phyloP scores from a whole-genome alignment of 345 rosid species.

The Combretum micranthum region DNA sequence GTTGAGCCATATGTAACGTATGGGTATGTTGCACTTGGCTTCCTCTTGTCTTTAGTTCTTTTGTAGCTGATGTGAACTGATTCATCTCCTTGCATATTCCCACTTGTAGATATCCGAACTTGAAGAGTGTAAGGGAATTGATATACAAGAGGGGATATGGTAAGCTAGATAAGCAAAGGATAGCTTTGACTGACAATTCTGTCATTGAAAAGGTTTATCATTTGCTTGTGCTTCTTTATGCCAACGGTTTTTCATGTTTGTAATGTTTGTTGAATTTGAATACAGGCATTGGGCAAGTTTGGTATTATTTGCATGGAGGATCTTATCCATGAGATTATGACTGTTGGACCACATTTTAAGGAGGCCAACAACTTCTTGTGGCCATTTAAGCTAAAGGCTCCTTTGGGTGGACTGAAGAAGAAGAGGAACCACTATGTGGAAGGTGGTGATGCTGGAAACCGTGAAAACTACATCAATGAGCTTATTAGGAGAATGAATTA shows the following conservation, averaged over 20 bases:
- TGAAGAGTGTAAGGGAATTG: constrained; percentile 70
- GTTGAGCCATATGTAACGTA: constrained; percentile 85
- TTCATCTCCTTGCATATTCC: neutral
- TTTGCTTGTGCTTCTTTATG: neutral
- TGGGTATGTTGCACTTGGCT: constrained; percentile 33
- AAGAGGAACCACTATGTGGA: constrained; percentile 84
- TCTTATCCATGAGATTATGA: constrained; percentile 80
- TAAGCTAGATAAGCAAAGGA: constrained; percentile 58
- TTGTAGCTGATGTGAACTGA: neutral
- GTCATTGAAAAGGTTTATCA: constrained; percentile 45
- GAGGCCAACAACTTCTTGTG: constrained; percentile 84
- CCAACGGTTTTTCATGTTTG: neutral
- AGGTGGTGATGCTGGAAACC: constrained; percentile 86
- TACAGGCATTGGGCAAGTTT: constrained; percentile 53
- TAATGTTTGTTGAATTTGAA: neutral
- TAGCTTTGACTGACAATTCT: constrained; percentile 61
- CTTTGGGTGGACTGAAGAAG: constrained; percentile 72
- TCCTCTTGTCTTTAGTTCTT: neutral
- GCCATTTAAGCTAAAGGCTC: constrained; percentile 80
- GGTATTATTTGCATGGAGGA: constrained; percentile 72
- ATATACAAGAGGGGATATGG: constrained; percentile 82
- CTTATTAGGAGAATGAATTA: constrained; percentile 83
- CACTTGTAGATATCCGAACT: constrained; percentile 54
- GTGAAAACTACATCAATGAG: constrained; percentile 67
- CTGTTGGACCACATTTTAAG: constrained; percentile 80